These are phyloP conservation scores for Melampsora americana DNA, from an alignment of 1,284 basidiomycete genomes.

Conservation along the genomic window DNA sequence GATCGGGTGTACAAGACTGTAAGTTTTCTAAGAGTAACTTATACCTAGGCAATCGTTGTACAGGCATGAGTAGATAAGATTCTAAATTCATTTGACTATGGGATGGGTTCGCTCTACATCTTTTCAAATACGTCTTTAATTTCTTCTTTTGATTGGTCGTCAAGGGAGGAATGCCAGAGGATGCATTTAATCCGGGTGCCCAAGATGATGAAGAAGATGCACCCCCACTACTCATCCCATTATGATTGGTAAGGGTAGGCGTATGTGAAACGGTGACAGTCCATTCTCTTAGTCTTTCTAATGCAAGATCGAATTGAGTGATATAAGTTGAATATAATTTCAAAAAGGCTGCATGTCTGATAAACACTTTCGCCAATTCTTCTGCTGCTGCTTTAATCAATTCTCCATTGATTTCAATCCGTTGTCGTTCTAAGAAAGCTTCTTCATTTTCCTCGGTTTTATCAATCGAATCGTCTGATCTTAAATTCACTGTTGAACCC, in stretches of 20 bases:
- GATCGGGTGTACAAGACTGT: slow-evolving; percentile 46
- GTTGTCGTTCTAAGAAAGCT: neutral
- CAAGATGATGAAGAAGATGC: slow-evolving; percentile 45
- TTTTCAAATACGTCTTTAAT: slow-evolving; percentile 50
- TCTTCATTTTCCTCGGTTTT: slow-evolving; percentile 57
- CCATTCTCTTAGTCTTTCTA: slow-evolving; percentile 81
- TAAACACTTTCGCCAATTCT: slow-evolving; percentile 81
- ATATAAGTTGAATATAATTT: slow-evolving; percentile 95
- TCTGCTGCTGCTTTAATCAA: slow-evolving; percentile 62
- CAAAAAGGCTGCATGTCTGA: slow-evolving; percentile 90
- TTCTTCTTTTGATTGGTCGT: slow-evolving; percentile 45
- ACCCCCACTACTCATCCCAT: slow-evolving; percentile 45
- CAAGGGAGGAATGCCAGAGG: neutral
- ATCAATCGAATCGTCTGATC: slow-evolving; percentile 59
- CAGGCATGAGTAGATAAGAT: slow-evolving; percentile 86
- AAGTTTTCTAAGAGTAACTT: slow-evolving; percentile 62
- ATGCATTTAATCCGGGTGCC: slow-evolving; percentile 28
- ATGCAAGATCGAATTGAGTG: slow-evolving; percentile 88
- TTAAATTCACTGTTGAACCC: neutral
- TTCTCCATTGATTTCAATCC: slow-evolving; percentile 25
- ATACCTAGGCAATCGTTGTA: slow-evolving; percentile 95
- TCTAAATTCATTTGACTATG: slow-evolving; percentile 97
- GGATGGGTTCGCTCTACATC: slow-evolving; percentile 60
- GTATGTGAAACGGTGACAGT: slow-evolving; percentile 47
- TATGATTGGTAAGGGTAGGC: slow-evolving; percentile 55